Evolutionary conservation across 768 basidiomycete genomes (phyloP).

Genomic region (Chalciporus piperatus): DNA sequence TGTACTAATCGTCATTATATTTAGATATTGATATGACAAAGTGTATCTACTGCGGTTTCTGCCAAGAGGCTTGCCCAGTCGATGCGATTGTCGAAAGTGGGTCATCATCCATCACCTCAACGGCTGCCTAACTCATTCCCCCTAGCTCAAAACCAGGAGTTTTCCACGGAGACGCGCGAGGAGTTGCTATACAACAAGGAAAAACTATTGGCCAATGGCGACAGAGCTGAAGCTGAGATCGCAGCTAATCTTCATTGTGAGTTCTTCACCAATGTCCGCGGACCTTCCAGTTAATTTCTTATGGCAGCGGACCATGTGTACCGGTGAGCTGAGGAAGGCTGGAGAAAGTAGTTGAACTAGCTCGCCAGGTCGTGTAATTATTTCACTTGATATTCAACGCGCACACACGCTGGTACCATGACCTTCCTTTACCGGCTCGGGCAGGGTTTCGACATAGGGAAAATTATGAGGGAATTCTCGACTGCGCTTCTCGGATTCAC

Average conservation of each 20-base stretch:
- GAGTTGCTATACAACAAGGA: conserved; percentile 99
- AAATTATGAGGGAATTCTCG: not conserved
- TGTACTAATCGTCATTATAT: not conserved
- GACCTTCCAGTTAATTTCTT: conserved; percentile 22
- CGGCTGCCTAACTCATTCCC: not conserved
- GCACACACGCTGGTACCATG: conserved; percentile 3
- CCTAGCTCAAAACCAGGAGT: conserved; percentile 95
- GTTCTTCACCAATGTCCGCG: conserved; percentile 19
- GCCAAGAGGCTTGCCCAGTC: conserved; percentile 98
- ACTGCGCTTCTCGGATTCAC: not conserved
- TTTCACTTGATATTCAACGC: conserved; percentile 4
- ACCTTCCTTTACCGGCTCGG: conserved; percentile 1
- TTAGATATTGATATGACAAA: conserved; percentile 99
- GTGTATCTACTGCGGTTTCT: conserved; percentile 99
- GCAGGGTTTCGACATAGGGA: not conserved
- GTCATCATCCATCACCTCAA: conserved; percentile 30
- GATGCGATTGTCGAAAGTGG: conserved; percentile 99
- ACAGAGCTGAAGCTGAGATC: conserved; percentile 95
- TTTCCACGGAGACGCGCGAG: conserved; percentile 95
- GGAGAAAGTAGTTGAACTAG: conserved; percentile 7
- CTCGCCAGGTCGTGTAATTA: conserved; percentile 24
- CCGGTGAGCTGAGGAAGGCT: conserved; percentile 47
- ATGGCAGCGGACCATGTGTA: conserved; percentile 81
- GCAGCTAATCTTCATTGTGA: conserved; percentile 87
- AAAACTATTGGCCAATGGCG: conserved; percentile 94